Evolutionary conservation across 2,329 filamentous ascomycete genomes (phyloP).

Genomic region (Alternaria sp.): DNA sequence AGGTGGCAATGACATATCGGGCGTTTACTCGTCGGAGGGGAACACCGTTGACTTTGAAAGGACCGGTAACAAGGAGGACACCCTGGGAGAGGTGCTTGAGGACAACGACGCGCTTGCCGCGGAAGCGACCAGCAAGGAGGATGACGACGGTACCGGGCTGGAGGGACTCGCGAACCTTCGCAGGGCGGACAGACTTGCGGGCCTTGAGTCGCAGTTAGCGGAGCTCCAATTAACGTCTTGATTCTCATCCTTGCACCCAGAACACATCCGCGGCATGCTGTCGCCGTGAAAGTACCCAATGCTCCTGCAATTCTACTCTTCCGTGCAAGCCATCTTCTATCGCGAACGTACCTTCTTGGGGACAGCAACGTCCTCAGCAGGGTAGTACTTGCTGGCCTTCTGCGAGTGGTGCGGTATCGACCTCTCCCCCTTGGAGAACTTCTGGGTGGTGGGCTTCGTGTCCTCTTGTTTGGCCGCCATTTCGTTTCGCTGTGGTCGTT

Average conservation of each 20-base stretch:
- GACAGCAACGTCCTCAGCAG: conserved; percentile 87
- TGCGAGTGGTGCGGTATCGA: conserved; percentile 84
- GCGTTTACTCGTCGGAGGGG: conserved; percentile 93
- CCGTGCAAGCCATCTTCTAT: conserved; percentile 24
- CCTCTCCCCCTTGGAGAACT: conserved; percentile 96
- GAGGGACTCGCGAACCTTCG: conserved; percentile 87
- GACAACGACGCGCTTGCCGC: conserved; percentile 99
- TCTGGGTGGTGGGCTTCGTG: conserved; percentile 71
- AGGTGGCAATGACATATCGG: conserved; percentile 92
- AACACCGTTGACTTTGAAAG: conserved; percentile 99
- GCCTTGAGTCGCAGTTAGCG: conserved; percentile 65
- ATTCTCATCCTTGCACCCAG: conserved; percentile 8
- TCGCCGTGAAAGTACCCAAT: conserved; percentile 13
- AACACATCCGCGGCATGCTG: conserved; percentile 14
- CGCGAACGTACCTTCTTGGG: conserved; percentile 87
- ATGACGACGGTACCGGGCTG: conserved; percentile 96
- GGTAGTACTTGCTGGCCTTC: conserved; percentile 99
- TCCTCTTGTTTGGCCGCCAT: conserved; percentile 66
- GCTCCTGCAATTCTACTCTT: conserved; percentile 27
- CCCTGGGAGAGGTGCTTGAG: conserved; percentile 97
- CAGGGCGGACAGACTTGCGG: conserved; percentile 91
- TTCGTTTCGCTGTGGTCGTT: conserved; percentile 62
- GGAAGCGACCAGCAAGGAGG: conserved; percentile 98
- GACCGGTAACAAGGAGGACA: conserved; percentile 97
- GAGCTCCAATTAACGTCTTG: conserved; percentile 22